These are phyloP conservation scores for Kuraishia hungarica DNA, from an alignment of 805 yeast species.

Conservation along the genomic window DNA sequence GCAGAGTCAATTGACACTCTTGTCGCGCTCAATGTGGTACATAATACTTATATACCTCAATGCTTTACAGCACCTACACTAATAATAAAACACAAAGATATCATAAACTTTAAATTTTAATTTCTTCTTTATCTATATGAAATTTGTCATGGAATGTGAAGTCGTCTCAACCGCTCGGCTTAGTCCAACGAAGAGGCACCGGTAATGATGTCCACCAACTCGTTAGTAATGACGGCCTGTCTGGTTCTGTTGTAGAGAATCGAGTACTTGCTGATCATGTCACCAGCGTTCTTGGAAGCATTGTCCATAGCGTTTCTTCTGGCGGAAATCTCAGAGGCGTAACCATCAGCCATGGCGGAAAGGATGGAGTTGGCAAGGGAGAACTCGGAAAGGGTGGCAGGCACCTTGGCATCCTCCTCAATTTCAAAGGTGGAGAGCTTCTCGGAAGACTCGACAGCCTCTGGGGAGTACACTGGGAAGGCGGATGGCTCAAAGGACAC, in stretches of 20 bases:
- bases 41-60: too few species aligned
- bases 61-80: too few species aligned
- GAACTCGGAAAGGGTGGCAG: conserved; percentile 72
- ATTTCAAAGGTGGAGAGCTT: conserved; percentile 77
- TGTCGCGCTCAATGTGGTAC: too few species aligned
- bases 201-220: conserved; percentile 97
- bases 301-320: conserved; percentile 99
- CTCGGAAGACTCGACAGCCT: conserved; percentile 74
- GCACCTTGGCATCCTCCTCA: conserved; percentile 58
- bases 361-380: conserved; percentile 83
- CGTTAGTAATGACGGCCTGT: conserved; percentile 99
- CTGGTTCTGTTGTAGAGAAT: conserved; percentile 98
- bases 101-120: neutral
- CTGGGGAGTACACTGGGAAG: conserved; percentile 58
- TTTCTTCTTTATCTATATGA: neutral
- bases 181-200: conserved; percentile 99
- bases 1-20: too few species aligned
- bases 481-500: conserved; percentile 83
- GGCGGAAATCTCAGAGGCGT: conserved; percentile 95
- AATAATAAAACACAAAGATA: neutral
- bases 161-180: conserved; percentile 2
- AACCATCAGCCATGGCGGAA: conserved; percentile 94
- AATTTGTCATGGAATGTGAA: neutral
- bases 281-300: conserved; percentile 99
- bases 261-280: conserved; percentile 93